Base-by-base conservation (phyloP, 2,329 filamentous ascomycete species). In the Colletotrichum noveboracense region DNA sequence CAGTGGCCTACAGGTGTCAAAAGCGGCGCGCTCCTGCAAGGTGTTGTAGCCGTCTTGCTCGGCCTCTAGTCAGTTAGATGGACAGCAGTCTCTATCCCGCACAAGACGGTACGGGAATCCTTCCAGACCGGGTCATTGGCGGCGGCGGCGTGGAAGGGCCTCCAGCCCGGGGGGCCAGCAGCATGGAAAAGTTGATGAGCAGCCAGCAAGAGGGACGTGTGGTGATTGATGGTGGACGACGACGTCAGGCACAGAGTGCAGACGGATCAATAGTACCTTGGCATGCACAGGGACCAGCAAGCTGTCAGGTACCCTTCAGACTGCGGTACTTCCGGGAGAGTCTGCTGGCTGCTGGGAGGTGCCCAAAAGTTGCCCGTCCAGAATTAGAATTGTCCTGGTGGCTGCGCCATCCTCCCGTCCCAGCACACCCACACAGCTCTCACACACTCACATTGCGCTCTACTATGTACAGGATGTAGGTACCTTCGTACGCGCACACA, bases 371-470 rank as follows among this genome's bases (percentile, higher is more conserved):
- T 62, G 76, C 83, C 83, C 55, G 38, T 76, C 73, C 69, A 80
- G 82, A 85, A 81, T 85, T 84, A 85, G 84, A 85, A 85, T 79
- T 76, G 79, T 78, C 78, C 58, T 80, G 80, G 79, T 81, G 83
- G 74, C 83, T 84, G 82, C 82, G 83, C 82, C 83, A 78, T 81
- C 80, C 79, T 82, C 79, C 55, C 74, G 21, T 66, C 61, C 34
- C 70, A 60, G 56, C 56, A 70, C 74, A 74, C 74, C 43, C 43
- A 52, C 43, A 52, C 43, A 52, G n/a, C 43, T 52, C 43, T 52
- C 56, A 61, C 76, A 60, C 74, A 70, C 73, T 60, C 55, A 36
- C 69, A 43, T 52, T 48, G 36, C 52, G 34, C 55, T 16, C n/a
- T 64, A 38, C 36, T 38, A 9, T 9, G 34, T 43, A 18, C 55